phyloP scores from a whole-genome alignment of 805 yeast species.

The Metschnikowia koreensis region DNA sequence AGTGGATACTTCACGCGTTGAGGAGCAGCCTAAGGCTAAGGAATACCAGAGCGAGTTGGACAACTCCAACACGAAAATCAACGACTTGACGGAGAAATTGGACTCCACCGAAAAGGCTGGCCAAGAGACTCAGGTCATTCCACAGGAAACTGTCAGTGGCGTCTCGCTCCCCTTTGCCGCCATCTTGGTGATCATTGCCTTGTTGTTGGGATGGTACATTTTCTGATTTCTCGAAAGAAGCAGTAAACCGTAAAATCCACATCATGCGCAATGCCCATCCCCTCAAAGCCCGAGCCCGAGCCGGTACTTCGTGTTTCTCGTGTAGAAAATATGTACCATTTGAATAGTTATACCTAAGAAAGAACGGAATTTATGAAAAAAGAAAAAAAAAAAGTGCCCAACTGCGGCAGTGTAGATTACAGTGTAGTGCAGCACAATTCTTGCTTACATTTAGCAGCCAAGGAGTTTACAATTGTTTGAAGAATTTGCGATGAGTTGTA shows the following conservation, averaged over 20 bases:
- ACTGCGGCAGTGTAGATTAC: no score
- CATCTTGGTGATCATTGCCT: conserved; percentile 45
- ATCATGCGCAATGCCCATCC: conserved; percentile 1
- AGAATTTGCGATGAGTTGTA: no score
- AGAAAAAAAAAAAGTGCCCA: no score
- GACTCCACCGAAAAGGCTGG: conserved; percentile 33
- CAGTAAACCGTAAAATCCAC: not conserved
- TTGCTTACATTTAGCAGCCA: no score
- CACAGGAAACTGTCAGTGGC: conserved; percentile 41
- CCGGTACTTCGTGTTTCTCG: not conserved
- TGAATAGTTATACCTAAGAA: conserved; percentile 4
- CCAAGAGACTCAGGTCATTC: conserved; percentile 17
- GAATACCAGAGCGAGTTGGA: conserved; percentile 32
- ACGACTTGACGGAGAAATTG: conserved; percentile 43
- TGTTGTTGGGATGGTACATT: conserved; percentile 74
- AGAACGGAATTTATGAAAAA: not conserved
- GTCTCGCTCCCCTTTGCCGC: conserved; percentile 54
- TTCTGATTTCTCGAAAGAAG: conserved; percentile 36
- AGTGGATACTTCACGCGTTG: conserved; percentile 7
- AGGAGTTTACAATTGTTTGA: no score
- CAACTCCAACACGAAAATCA: conserved; percentile 42
- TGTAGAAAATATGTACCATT: conserved; percentile 9
- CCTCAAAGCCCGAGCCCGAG: not conserved
- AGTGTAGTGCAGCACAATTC: no score
- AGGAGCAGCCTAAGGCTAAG: conserved; percentile 8